Evolutionary conservation across 495 filamentous ascomycete genomes (phyloP).

Genomic region (Symbiotaphrina buchneri): DNA sequence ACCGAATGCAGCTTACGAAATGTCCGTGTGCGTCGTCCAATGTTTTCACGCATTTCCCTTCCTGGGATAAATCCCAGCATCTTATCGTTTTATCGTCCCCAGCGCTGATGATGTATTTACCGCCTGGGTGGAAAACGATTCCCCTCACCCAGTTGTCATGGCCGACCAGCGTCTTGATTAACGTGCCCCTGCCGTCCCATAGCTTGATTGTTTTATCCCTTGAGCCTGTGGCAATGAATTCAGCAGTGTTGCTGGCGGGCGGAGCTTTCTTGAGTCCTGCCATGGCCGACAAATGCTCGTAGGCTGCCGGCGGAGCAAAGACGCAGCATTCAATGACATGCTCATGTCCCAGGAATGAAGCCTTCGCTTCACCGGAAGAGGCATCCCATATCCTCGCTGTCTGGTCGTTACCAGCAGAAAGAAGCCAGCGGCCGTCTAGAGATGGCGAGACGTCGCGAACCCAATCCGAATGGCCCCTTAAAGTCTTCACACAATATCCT

Average conservation of each 20-base stretch:
- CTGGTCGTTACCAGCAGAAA: slow-evolving; percentile 67
- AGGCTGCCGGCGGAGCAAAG: slow-evolving; percentile 62
- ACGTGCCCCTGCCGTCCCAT: slow-evolving; percentile 70
- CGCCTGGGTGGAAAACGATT: slow-evolving; percentile 78
- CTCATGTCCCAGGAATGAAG: slow-evolving; percentile 72
- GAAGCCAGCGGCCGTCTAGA: slow-evolving; percentile 57
- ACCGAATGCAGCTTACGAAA: slow-evolving; percentile 73
- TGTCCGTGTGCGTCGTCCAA: slow-evolving; percentile 60
- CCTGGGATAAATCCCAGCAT: slow-evolving; percentile 88
- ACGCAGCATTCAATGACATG: slow-evolving; percentile 77
- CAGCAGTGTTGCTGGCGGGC: slow-evolving; percentile 45
- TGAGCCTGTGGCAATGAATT: slow-evolving; percentile 79
- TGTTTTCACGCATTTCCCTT: slow-evolving; percentile 73
- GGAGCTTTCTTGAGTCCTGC: slow-evolving; percentile 75
- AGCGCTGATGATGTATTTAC: slow-evolving; percentile 73
- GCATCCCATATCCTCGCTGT: slow-evolving; percentile 74
- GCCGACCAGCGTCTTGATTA: slow-evolving; percentile 70
- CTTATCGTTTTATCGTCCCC: slow-evolving; percentile 81
- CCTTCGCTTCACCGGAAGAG: slow-evolving; percentile 46
- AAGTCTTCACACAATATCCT: slow-evolving; percentile 74
- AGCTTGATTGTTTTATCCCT: slow-evolving; percentile 82
- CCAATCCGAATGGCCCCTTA: slow-evolving; percentile 72
- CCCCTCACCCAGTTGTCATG: slow-evolving; percentile 94
- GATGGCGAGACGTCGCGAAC: slow-evolving; percentile 69
- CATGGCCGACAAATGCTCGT: slow-evolving; percentile 50